Base-by-base conservation (phyloP, 2,329 filamentous ascomycete genomes). In the Zasmidium citrigriseum region DNA sequence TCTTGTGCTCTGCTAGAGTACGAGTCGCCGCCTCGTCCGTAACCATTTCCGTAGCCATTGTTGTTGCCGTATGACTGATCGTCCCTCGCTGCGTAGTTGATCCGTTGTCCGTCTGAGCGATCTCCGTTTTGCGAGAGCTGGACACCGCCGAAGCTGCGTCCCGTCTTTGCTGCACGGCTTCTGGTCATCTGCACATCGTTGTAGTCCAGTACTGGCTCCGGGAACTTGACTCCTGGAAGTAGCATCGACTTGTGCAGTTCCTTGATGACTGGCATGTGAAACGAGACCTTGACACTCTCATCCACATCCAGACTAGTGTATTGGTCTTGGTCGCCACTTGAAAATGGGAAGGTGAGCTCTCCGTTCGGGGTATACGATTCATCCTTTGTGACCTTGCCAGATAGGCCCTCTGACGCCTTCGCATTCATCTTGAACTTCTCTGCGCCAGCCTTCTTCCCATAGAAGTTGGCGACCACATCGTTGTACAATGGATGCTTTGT, bases 181-280 rank as follows among this genome's bases (percentile, higher is more conserved):
- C 86, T 86, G 46, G 93, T 83, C 7, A 84, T 82, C 63, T 93
- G 88, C 54, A 93, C 86, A 69, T 97, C 93, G 58, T 83, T 84
- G 29, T 85, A 82, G 57, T 90, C 89, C 1, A 99, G 83, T 10
- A 86, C 88, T 1, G 90, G 86, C 1, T 82, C 77, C 3, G 89
- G 86, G 57, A 93, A 82, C 67, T 88, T 86, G 41, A 93, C 87
- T 12, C 95, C 95, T 2, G 91, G 88, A 34, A 99, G 82, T 14
- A 99, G 83, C 89, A 96, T 96, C 4, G 93, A 97, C 73, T 97
- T 97, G 77, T 99, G 95, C 3, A 86, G 79, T 67, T 90, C 84
- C 10, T 80, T 81, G 18, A 85, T 86, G 44, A 83, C 80, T 0
- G 93, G 93, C 76, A 97, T 89, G 46, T 91, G 86, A 72, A 96